Conservation (phyloP, 2,329 filamentous ascomycete genomes). For the Nemania abortiva region DNA sequence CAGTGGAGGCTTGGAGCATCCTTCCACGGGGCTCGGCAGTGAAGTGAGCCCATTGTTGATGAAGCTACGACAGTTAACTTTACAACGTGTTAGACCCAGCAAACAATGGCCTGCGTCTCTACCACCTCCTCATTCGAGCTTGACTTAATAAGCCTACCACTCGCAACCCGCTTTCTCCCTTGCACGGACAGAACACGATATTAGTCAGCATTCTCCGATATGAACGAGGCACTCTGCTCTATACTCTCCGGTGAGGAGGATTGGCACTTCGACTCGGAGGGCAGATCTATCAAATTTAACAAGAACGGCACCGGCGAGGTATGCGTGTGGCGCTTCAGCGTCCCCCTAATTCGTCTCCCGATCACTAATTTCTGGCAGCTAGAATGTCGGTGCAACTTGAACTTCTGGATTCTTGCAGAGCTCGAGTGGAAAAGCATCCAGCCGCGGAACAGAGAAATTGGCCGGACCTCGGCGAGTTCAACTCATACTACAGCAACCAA, state of each 20-base stretch:
- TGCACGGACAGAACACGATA: not conserved
- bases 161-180: too few relatives aligned
- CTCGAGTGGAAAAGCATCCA: slow-evolving; percentile 43
- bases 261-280: slow-evolving; percentile 43
- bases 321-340: not conserved
- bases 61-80: too few relatives aligned
- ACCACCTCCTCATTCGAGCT: too few relatives aligned
- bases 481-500: slow-evolving; percentile 4
- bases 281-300: slow-evolving; percentile 45
- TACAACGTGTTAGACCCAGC: too few relatives aligned
- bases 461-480: not conserved
- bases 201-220: slow-evolving; percentile 10
- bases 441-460: slow-evolving; percentile 10
- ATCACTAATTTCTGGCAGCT: slow-evolving; percentile 35
- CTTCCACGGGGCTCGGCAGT: not conserved
- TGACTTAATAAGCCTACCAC: too few relatives aligned
- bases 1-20: not conserved
- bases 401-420: slow-evolving; percentile 42
- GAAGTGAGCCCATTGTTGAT: too few relatives aligned
- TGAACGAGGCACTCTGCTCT: slow-evolving; percentile 47
- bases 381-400: slow-evolving; percentile 42
- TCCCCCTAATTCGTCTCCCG: not conserved
- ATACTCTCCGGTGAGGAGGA: slow-evolving; percentile 42
- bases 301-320: slow-evolving; percentile 46
- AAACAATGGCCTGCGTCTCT: too few relatives aligned